Evolutionary conservation across 139 green algal genomes (phyloP), one percentile per base, ranked within the genome.

Genomic region (Chlorella sp.): DNA sequence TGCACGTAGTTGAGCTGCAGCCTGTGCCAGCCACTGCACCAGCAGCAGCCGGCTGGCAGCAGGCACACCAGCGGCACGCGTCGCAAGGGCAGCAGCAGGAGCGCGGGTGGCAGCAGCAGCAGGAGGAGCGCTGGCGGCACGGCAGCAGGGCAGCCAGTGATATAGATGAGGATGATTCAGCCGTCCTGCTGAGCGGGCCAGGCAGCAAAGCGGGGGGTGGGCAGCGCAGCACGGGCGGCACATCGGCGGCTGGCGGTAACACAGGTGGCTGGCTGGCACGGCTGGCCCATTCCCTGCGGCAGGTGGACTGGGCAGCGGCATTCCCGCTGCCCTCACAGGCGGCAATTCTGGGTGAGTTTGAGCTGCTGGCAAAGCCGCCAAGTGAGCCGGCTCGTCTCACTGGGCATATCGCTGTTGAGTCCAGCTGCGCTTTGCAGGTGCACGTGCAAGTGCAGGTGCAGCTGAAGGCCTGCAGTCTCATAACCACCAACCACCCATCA

Each of bases 301-400:
- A 28, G 32, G 76, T 86, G 32, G 60, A 82, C 71, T 90, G 87
- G 87, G 65, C 13, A 9, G n/a, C n/a, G 1, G 21, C 63, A 18
- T 69, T 90, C 47, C 87, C 87, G 25, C 62, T 85, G 62, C 86
- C 86, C 32, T 76, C 86, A 16, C 81, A 88, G 57, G 86, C 86
- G 20, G 82, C 86, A 20, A 79, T 85, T 23, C 51, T 79, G 0
- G 80, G 80, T 85, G 80, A 56, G 75, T n/a, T n/a, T n/a, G n/a
- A n/a, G n/a, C n/a, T n/a, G n/a, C n/a, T n/a, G n/a, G n/a, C n/a
- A n/a, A n/a, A n/a, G n/a, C n/a, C n/a, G n/a, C n/a, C n/a, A n/a
- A n/a, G n/a, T n/a, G n/a, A n/a, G n/a, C n/a, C n/a, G n/a, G n/a
- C n/a, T n/a, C n/a, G n/a, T n/a, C n/a, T n/a, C n/a, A n/a, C n/a